These are phyloP conservation scores for Colletotrichum cuscutae DNA, from an alignment of 2,329 filamentous ascomycete genomes.

Conservation along the genomic window DNA sequence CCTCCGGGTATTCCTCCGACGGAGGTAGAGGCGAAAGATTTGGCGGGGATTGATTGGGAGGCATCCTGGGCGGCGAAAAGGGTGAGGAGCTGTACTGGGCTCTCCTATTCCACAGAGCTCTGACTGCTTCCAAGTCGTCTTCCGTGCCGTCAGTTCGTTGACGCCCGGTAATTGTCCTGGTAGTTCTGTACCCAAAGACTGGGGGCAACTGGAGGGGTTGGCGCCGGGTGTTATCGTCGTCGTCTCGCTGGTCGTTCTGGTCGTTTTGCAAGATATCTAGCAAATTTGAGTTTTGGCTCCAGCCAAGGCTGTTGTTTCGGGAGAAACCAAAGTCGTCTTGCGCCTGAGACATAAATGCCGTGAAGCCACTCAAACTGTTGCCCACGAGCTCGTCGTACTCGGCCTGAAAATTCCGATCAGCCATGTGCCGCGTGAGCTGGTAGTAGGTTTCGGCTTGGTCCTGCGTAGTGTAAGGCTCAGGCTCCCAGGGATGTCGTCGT, in stretches of 20 bases:
- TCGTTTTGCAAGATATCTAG: conserved; percentile 28
- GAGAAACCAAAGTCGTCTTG: conserved; percentile 15
- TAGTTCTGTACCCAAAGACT: conserved; percentile 15
- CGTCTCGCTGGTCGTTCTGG: conserved; percentile 29
- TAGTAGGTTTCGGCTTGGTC: conserved; percentile 12
- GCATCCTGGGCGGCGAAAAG: conserved; percentile 39
- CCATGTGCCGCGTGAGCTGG: conserved; percentile 28
- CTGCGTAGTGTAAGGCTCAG: conserved; percentile 8
- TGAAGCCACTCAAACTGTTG: conserved; percentile 26
- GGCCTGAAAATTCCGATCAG: conserved; percentile 33
- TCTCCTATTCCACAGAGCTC: conserved; percentile 33
- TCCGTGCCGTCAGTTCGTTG: conserved; percentile 26
- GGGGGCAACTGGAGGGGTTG: conserved; percentile 21
- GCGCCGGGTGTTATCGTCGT: conserved; percentile 15
- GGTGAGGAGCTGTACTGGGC: conserved; percentile 33
- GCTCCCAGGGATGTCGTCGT: conserved; percentile 26
- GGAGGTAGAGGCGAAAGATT: conserved; percentile 48
- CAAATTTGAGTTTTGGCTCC: background rate
- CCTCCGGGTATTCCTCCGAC: conserved; percentile 53
- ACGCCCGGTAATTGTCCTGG: conserved; percentile 18
- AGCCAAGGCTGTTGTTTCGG: conserved; percentile 3
- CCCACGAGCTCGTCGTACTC: conserved; percentile 35
- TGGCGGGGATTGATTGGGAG: conserved; percentile 43
- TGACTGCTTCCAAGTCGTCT: conserved; percentile 34
- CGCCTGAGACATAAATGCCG: conserved; percentile 24